Percentiles rank a stretch among this genome's conserved stretches.
phyloP scores from a whole-genome alignment of 306 rosid species.

The Canavalia ensiformis region DNA sequence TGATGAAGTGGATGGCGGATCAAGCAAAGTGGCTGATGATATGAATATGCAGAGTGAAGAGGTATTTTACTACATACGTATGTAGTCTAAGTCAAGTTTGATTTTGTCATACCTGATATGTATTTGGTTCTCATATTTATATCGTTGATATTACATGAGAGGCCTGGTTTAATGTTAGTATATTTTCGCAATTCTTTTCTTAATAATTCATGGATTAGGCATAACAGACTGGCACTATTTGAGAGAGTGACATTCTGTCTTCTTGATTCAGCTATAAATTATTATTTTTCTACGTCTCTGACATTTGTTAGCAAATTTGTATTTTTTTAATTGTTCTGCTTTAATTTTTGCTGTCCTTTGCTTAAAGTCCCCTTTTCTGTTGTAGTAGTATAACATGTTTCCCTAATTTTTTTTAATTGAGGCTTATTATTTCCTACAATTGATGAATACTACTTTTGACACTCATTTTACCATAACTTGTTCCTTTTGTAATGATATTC shows the following conservation, averaged over 20 bases:
- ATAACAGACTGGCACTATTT: neutral
- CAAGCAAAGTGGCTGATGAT: conserved; percentile 55
- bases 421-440: neutral
- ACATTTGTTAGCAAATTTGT: neutral
- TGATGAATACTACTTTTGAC: neutral
- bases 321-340: neutral
- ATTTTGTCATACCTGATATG: conserved; percentile 23
- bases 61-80: conserved; percentile 54
- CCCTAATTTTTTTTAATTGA: neutral
- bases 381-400: neutral
- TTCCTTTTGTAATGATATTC: neutral
- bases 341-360: conserved; percentile 25
- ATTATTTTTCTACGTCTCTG: neutral
- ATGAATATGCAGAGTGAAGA: conserved; percentile 61
- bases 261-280: neutral
- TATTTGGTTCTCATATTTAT: conserved; percentile 1
- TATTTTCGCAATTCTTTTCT: neutral
- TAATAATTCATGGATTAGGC: conserved; percentile 8
- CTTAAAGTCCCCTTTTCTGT: conserved; percentile 24
- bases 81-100: conserved; percentile 27
- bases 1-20: conserved; percentile 76
- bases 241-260: neutral
- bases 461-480: neutral
- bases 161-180: conserved; percentile 10
- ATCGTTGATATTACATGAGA: conserved; percentile 27